Evolutionary conservation across 129 eudicot genomes (phyloP).

Genomic region (Daucus carota): DH1_v3.0 NC_030389.2:4626001-4626500

Average conservation of each 20-base stretch:
- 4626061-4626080: background rate
- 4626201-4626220: background rate
- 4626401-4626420: slow-evolving; percentile 33
- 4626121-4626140: background rate
- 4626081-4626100: no score
- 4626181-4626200: background rate
- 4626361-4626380: slow-evolving; percentile 48
- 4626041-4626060: no score
- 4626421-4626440: slow-evolving; percentile 26
- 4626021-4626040: no score
- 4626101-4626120: no score
- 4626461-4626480: background rate
- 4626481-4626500: no score
- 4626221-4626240: no score
- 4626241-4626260: no score
- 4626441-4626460: background rate
- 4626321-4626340: background rate
- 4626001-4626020: no score
- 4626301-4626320: background rate
- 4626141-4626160: no score
- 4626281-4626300: background rate
- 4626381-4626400: slow-evolving; percentile 30
- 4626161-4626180: background rate
- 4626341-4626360: background rate
- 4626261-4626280: no score